These are phyloP conservation scores for Trametes punicea DNA, from an alignment of 768 basidiomycete species.

Conservation along the genomic window DNA sequence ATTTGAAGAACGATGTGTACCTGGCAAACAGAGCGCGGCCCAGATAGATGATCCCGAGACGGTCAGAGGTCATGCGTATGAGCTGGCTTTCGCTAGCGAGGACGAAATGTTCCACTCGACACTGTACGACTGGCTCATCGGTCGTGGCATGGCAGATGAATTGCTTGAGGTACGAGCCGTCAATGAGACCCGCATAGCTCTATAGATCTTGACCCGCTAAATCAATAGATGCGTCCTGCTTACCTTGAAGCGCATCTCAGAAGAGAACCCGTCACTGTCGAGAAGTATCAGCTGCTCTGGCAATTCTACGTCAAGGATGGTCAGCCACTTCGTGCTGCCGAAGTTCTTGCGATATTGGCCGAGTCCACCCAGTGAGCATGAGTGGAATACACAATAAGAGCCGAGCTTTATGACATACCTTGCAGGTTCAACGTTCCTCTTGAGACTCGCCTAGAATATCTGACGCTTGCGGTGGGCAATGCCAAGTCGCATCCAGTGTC, in stretches of 20 bases:
- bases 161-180: constrained; percentile 77
- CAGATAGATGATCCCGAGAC: constrained; percentile 51
- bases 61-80: constrained; percentile 81
- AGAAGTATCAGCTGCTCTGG: constrained; percentile 90
- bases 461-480: constrained; percentile 92
- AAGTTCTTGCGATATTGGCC: constrained; percentile 78
- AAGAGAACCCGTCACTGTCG: constrained; percentile 73
- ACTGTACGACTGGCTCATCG: constrained; percentile 92
- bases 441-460: constrained; percentile 79
- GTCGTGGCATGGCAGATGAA: constrained; percentile 76
- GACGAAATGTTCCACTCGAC: constrained; percentile 95
- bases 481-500: constrained; percentile 93
- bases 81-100: constrained; percentile 75
- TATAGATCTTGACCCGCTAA: neutral
- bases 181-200: too few relatives aligned
- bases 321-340: constrained; percentile 83
- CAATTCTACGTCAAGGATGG: constrained; percentile 95
- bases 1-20: constrained; percentile 60
- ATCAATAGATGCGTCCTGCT: constrained; percentile 69
- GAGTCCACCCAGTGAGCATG: constrained; percentile 74
- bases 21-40: constrained; percentile 34
- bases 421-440: constrained; percentile 64
- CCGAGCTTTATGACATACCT: neutral
- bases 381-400: neutral
- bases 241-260: constrained; percentile 88